Conservation (phyloP, 2,329 filamentous ascomycete species). For the Phyllosticta citribraziliensis region DNA sequence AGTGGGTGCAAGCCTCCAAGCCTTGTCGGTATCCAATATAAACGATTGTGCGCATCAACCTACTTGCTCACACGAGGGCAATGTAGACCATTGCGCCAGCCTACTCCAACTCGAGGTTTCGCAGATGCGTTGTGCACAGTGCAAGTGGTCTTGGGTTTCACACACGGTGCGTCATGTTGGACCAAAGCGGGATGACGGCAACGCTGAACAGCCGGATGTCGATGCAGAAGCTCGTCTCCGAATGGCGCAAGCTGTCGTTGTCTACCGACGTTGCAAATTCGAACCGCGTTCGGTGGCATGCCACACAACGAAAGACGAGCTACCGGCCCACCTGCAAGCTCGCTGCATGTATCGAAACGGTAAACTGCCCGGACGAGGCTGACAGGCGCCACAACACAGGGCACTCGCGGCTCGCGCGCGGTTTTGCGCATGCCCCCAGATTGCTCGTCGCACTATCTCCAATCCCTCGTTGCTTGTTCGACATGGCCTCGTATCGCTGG, state of each 20-base stretch:
- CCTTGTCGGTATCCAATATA: neutral
- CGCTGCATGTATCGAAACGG: constrained; percentile 6
- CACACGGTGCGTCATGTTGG: neutral
- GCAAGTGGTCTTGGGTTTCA: neutral
- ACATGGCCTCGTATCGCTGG: constrained; percentile 1
- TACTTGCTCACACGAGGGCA: neutral
- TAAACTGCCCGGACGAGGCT: constrained; percentile 1
- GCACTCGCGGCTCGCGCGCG: neutral
- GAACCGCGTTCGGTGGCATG: constrained; percentile 2
- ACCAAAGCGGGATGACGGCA: neutral
- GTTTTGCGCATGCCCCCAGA: constrained; percentile 4
- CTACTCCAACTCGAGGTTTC: neutral
- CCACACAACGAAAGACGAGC: neutral
- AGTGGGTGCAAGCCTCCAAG: neutral
- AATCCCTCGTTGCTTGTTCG: neutral
- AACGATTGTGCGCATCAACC: neutral
- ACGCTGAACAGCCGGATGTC: neutral
- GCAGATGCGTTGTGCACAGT: constrained; percentile 4
- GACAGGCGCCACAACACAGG: neutral
- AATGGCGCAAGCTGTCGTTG: constrained; percentile 1
- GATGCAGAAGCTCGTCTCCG: neutral
- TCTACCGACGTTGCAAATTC: neutral
- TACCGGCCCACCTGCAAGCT: neutral
- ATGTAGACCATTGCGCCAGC: neutral
- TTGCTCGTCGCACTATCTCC: neutral